Evolutionary conservation across 2,329 filamentous ascomycete species (phyloP).

Genomic region (Penicillium psychrosexuale): DNA sequence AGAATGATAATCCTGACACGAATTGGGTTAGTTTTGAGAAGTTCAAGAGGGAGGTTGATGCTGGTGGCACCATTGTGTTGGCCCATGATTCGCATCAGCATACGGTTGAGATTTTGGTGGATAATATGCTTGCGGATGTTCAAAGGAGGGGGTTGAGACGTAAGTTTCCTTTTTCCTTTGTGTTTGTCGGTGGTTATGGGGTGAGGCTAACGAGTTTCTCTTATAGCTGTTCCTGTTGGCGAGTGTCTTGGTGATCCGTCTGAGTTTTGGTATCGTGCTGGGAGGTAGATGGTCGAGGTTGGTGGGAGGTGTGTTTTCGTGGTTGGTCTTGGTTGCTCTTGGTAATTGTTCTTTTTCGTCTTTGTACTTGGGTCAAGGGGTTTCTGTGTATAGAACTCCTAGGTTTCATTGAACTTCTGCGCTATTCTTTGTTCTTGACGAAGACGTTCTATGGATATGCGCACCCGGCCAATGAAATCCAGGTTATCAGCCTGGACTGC

Average conservation of each 20-base stretch:
- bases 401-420: background rate
- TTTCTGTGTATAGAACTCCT: background rate
- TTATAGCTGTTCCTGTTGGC: conserved; percentile 52
- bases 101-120: conserved; percentile 35
- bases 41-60: conserved; percentile 32
- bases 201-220: background rate
- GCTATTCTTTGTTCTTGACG: background rate
- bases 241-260: conserved; percentile 55
- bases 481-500: background rate
- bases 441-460: background rate
- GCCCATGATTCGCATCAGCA: conserved; percentile 39
- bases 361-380: background rate
- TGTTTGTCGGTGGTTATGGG: background rate
- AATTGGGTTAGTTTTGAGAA: conserved; percentile 32
- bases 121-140: conserved; percentile 38
- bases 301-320: background rate
- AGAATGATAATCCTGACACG: conserved; percentile 30
- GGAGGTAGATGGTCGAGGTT: background rate
- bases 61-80: conserved; percentile 34
- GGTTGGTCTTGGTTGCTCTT: background rate
- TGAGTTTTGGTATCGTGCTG: conserved; percentile 52
- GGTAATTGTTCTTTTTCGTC: background rate
- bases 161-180: conserved; percentile 16
- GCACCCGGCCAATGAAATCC: background rate
- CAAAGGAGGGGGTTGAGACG: conserved; percentile 40